Percentiles rank a stretch among this genome's conserved stretches.
These are phyloP conservation scores for Coemansia sp. DNA, from an alignment of 192 early-diverging fungal species.

Conservation along the genomic window DNA sequence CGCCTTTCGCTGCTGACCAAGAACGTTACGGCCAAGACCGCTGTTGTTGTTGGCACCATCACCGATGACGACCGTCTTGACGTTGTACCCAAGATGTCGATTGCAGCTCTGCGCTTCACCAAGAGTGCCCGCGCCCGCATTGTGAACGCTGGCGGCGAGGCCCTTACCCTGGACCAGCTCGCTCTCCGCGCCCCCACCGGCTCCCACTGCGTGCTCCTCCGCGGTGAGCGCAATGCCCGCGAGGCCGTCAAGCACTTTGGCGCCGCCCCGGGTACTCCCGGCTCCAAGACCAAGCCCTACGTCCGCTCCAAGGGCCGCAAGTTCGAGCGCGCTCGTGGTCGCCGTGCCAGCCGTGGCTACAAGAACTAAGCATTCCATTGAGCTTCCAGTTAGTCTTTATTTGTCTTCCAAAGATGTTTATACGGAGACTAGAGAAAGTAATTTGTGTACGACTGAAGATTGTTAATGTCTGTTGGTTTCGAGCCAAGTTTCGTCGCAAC, in stretches of 20 bases:
- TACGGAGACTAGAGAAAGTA: background rate
- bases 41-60: constrained; percentile 94
- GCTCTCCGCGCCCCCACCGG: constrained; percentile 97
- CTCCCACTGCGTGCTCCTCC: constrained; percentile 91
- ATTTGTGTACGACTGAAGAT: too few relatives aligned
- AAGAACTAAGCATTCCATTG: constrained; percentile 65
- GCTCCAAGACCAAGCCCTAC: constrained; percentile 78
- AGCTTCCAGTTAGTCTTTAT: constrained; percentile 4
- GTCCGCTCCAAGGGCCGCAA: constrained; percentile 99
- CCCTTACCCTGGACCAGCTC: constrained; percentile 98
- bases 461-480: too few relatives aligned
- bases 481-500: too few relatives aligned
- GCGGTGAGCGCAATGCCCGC: constrained; percentile 90
- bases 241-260: constrained; percentile 99
- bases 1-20: constrained; percentile 81
- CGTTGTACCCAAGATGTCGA: constrained; percentile 90
- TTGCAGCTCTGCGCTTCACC: constrained; percentile 95
- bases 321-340: constrained; percentile 99
- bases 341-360: constrained; percentile 98
- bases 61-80: constrained; percentile 95
- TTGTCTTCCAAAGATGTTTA: constrained; percentile 6
- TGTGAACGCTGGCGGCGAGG: constrained; percentile 98
- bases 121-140: constrained; percentile 95
- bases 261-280: constrained; percentile 67
- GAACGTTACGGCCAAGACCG: constrained; percentile 78